Percentiles rank a stretch among this genome's conserved stretches.
These are phyloP conservation scores for Karstenula rhodostoma DNA, from an alignment of 2,329 filamentous ascomycete species.

Conservation along the genomic window DNA sequence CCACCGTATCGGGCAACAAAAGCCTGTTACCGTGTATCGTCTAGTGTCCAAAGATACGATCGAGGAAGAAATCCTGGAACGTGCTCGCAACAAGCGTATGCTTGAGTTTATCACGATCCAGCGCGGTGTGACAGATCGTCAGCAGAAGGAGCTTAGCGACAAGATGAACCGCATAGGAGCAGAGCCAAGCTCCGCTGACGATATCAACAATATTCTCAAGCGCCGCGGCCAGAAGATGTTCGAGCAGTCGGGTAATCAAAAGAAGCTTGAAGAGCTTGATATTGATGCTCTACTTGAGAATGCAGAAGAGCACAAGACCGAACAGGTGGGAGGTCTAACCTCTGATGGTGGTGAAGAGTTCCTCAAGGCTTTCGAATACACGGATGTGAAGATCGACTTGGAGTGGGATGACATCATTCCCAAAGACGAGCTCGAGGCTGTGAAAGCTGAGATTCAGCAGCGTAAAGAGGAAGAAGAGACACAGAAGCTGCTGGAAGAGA, in stretches of 20 bases:
- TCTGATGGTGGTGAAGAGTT: conserved; percentile 98
- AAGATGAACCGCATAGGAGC: conserved; percentile 75
- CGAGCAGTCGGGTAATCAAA: conserved; percentile 94
- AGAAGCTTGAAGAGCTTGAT: conserved; percentile 94
- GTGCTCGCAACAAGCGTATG: conserved; percentile 95
- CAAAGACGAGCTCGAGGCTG: conserved; percentile 85
- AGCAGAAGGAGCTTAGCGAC: conserved; percentile 74
- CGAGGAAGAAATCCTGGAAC: conserved; percentile 95
- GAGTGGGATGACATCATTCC: conserved; percentile 99
- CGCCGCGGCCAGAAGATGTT: conserved; percentile 99
- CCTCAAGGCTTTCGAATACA: conserved; percentile 87
- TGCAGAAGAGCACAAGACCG: conserved; percentile 95
- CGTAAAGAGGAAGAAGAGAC: conserved; percentile 85
- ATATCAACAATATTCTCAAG: conserved; percentile 96
- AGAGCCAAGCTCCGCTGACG: conserved; percentile 89
- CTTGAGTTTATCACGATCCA: conserved; percentile 98
- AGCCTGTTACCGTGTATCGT: conserved; percentile 93
- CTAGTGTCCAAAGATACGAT: conserved; percentile 98
- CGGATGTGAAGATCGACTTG: conserved; percentile 94
- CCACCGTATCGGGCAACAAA: conserved; percentile 96
- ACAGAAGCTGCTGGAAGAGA: conserved; percentile 82
- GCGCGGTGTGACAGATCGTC: conserved; percentile 94
- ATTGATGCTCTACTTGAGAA: conserved; percentile 97
- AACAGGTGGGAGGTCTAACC: conserved; percentile 91
- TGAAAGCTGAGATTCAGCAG: conserved; percentile 88